These are phyloP conservation scores for Mortierella sp. DNA, from an alignment of 371 early-diverging fungal species.

Conservation along the genomic window DNA sequence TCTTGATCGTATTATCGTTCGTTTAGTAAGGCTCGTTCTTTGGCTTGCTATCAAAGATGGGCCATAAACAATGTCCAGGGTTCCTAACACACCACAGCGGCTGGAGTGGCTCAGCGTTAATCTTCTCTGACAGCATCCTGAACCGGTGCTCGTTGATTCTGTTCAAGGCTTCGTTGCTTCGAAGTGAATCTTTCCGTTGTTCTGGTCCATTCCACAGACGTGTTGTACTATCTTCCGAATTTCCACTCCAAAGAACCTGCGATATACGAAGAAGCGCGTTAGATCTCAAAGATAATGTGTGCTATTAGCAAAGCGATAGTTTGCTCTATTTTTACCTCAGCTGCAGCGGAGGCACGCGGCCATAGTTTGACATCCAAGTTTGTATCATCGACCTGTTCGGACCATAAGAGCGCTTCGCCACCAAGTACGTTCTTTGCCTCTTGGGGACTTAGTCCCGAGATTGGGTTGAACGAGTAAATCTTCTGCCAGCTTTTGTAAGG, in stretches of 20 bases:
- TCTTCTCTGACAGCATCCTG: constrained; percentile 74
- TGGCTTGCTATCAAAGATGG: constrained; percentile 33
- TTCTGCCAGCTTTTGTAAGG: constrained; percentile 86
- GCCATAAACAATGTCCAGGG: constrained; percentile 70
- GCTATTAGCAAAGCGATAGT: no score
- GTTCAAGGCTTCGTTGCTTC: constrained; percentile 69
- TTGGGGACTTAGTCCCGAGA: constrained; percentile 61
- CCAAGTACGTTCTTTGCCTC: constrained; percentile 63
- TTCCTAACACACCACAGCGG: constrained; percentile 79
- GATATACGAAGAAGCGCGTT: neutral
- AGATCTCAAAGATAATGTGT: neutral
- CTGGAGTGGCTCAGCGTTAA: constrained; percentile 76
- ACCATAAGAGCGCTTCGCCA: constrained; percentile 70
- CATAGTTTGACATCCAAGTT: constrained; percentile 75
- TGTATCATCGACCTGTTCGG: constrained; percentile 77
- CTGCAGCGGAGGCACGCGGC: constrained; percentile 81
- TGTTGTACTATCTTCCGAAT: constrained; percentile 59
- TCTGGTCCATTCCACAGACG: constrained; percentile 37
- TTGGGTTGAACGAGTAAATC: constrained; percentile 78
- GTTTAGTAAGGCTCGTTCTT: constrained; percentile 13
- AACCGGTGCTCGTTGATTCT: constrained; percentile 81
- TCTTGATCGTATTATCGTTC: neutral
- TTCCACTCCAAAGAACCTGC: constrained; percentile 74
- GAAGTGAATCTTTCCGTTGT: constrained; percentile 60
- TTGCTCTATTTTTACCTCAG: constrained; percentile 62